Evolutionary conservation across 2,329 filamentous ascomycete genomes (phyloP).

Genomic region (Orbilia blumenaviensis): DNA sequence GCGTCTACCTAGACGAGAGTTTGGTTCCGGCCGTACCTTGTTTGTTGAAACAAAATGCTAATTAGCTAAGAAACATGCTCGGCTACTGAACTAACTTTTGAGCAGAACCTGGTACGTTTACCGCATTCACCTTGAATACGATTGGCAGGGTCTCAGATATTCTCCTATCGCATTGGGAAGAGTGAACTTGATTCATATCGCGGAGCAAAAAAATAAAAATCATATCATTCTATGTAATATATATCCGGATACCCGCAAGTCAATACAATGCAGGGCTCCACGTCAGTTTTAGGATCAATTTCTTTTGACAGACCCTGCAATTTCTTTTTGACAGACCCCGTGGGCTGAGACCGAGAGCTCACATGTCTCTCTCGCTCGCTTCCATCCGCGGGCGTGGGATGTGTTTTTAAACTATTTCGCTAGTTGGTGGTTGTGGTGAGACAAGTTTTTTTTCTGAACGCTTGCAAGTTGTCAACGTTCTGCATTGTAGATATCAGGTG

Average conservation of each 20-base stretch:
- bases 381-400: constrained; percentile 38
- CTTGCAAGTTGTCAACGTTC: too few species aligned
- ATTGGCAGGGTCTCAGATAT: constrained; percentile 10
- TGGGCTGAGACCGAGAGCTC: not conserved
- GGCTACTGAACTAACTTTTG: not conserved
- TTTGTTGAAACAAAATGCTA: not conserved
- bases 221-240: not conserved
- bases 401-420: not conserved
- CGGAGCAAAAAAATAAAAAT: too few species aligned
- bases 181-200: not conserved
- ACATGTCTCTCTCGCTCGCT: constrained; percentile 15
- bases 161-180: constrained; percentile 3
- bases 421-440: constrained; percentile 23
- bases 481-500: not conserved
- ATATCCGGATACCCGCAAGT: not conserved
- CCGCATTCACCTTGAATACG: not conserved
- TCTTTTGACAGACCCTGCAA: not conserved
- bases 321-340: not conserved
- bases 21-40: not conserved
- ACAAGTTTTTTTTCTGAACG: constrained; percentile 20
- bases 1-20: not conserved
- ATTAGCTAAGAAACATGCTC: not conserved
- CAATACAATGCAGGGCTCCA: too few species aligned
- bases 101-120: constrained; percentile 2
- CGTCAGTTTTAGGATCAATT: not conserved